Evolutionary conservation across 2,329 filamentous ascomycete genomes (phyloP).

Genomic region (Ophioceras dolichostomum): DNA sequence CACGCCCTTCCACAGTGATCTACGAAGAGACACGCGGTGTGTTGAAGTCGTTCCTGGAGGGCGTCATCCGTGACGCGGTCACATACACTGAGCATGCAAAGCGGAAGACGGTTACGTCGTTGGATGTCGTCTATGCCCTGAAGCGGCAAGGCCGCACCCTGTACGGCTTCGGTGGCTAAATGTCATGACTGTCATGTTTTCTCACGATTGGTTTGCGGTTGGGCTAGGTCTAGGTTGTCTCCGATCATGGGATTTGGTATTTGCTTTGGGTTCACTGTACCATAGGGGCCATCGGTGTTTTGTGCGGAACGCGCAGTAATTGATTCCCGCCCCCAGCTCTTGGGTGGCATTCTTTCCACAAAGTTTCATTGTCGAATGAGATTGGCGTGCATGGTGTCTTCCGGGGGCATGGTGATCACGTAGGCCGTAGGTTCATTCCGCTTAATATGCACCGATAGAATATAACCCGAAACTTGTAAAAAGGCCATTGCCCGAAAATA

Average conservation of each 20-base stretch:
- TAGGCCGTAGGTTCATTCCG: too few relatives aligned
- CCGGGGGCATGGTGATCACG: too few relatives aligned
- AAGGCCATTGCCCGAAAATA: too few relatives aligned
- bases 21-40: conserved; percentile 70
- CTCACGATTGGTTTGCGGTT: not conserved
- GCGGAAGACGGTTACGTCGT: conserved; percentile 66
- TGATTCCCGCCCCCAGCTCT: too few relatives aligned
- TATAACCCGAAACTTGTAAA: too few relatives aligned
- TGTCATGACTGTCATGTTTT: not conserved
- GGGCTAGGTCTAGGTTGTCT: not conserved
- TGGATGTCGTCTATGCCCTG: conserved; percentile 55
- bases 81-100: conserved; percentile 73
- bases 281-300: not conserved
- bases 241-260: not conserved
- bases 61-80: conserved; percentile 64
- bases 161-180: conserved; percentile 82
- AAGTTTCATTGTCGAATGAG: too few relatives aligned
- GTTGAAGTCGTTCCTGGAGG: conserved; percentile 67
- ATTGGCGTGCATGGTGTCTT: too few relatives aligned
- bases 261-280: not conserved
- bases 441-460: too few relatives aligned
- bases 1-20: conserved; percentile 40
- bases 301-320: too few relatives aligned
- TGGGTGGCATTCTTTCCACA: too few relatives aligned
- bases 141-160: conserved; percentile 65